Conservation (phyloP, 2,329 filamentous ascomycete species). For the Stylonectria norvegica region DNA sequence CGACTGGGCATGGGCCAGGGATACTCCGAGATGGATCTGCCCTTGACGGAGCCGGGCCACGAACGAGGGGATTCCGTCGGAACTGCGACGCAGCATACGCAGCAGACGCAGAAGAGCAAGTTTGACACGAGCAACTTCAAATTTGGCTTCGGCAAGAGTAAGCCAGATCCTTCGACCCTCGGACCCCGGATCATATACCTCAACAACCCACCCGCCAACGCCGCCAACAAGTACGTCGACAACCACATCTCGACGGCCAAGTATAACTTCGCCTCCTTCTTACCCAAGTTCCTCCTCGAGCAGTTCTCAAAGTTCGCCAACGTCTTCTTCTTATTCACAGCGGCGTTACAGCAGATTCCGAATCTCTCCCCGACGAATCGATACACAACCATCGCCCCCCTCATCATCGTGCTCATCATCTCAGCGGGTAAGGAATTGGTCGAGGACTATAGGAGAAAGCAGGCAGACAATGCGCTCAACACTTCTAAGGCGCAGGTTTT, state of each 20-base stretch:
- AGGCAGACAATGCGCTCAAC: slow-evolving; percentile 83
- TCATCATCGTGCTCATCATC: slow-evolving; percentile 85
- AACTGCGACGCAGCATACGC: slow-evolving; percentile 41
- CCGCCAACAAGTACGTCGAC: slow-evolving; percentile 84
- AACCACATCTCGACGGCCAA: slow-evolving; percentile 98
- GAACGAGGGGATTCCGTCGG: slow-evolving; percentile 39
- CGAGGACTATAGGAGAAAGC: slow-evolving; percentile 87
- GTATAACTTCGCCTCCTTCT: slow-evolving; percentile 89
- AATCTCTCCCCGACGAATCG: slow-evolving; percentile 90
- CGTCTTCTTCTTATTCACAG: slow-evolving; percentile 98
- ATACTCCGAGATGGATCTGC: slow-evolving; percentile 98
- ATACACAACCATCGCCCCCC: slow-evolving; percentile 95
- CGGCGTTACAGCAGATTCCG: slow-evolving; percentile 90
- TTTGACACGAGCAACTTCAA: slow-evolving; percentile 78
- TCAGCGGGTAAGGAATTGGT: slow-evolving; percentile 93
- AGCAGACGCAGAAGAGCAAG: slow-evolving; percentile 37
- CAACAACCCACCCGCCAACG: slow-evolving; percentile 93
- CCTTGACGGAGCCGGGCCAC: slow-evolving; percentile 71
- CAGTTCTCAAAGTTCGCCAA: slow-evolving; percentile 99
- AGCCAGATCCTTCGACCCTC: slow-evolving; percentile 83
- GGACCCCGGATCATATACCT: slow-evolving; percentile 91
- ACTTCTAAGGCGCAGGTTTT: slow-evolving; percentile 80
- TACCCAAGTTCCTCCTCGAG: slow-evolving; percentile 96
- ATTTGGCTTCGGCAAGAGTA: slow-evolving; percentile 82
- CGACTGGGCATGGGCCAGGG: slow-evolving; percentile 82